Evolutionary conservation across 2,329 filamentous ascomycete genomes (phyloP), one percentile per base, ranked within the genome.

Genomic region (Ceratocystis cubensis): DNA sequence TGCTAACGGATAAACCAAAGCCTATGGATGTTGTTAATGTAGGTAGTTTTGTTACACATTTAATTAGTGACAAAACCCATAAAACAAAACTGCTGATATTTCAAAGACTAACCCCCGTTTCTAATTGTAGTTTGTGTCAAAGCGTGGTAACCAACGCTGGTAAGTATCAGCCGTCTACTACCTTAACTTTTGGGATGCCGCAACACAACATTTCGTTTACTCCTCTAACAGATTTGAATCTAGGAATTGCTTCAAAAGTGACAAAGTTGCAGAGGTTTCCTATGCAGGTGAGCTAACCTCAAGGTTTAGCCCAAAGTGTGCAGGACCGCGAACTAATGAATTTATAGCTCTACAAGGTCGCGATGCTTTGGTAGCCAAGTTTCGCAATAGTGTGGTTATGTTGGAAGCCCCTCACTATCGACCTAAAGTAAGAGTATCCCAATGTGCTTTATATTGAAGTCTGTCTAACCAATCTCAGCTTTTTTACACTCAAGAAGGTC

Each of bases 371-470:
- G 84, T 96, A 5, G 89, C 95, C 74, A 96, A 97, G 74, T 99
- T 99, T 73, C 87, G 94, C 45, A 99, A 99, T 78, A 96, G 91
- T 48, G 93, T 91, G 0, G 91, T 99, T 37, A 96, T 97, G 91
- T 80, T 93, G 0, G 92, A 97, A 76, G 83, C 86, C 10, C 80
- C 84, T 0, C 85, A 88, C 64, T 96, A 91, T 72, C 86, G 91
- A 0, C 94, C 94, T 0, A 95, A 95, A 81, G 88, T 91, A 75
- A 70, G 73, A 68, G 6, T 5, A 8, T 22, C 2, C 3, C 10
- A 15, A 13, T 25, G 22, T 28, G 10, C 13, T 2, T 46, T 17
- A 30, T 44, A 15, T 5, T 20, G 28, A 7, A 22, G 33, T 56
- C 15, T 46, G 8, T 20, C 65, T 70, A 44, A 71, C 20, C 7